These are phyloP conservation scores for Sclerotinia subarctica DNA, from an alignment of 2,329 filamentous ascomycete species.

Conservation along the genomic window DNA sequence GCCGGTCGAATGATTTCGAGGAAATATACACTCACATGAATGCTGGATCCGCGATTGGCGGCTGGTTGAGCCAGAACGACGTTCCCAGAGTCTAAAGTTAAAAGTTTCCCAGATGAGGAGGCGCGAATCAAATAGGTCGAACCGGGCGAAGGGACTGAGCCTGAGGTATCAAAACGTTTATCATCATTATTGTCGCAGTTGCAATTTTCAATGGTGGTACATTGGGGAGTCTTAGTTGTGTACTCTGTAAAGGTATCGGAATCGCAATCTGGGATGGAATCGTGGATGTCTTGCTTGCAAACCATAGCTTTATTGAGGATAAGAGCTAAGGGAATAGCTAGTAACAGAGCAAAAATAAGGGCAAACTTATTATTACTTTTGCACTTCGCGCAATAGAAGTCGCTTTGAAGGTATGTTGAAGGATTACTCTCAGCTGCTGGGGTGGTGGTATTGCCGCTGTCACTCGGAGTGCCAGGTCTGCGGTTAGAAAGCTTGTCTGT, in stretches of 20 bases:
- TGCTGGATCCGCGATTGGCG: neutral
- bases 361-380: neutral
- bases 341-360: neutral
- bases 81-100: neutral
- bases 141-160: constrained; percentile 5
- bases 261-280: neutral
- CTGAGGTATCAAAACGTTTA: neutral
- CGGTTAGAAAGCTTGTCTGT: neutral
- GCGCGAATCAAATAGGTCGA: constrained; percentile 6
- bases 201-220: neutral
- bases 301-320: neutral
- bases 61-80: constrained; percentile 1
- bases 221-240: neutral
- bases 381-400: neutral
- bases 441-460: neutral
- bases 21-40: constrained; percentile 1
- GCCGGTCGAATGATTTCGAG: neutral
- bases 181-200: neutral
- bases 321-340: neutral
- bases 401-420: neutral
- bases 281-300: neutral
- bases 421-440: neutral
- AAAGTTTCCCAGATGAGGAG: constrained; percentile 6
- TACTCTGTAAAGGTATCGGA: neutral
- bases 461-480: too few relatives aligned